Base-by-base conservation (phyloP, 2,329 filamentous ascomycete species). In the Fonsecaea nubica region DNA sequence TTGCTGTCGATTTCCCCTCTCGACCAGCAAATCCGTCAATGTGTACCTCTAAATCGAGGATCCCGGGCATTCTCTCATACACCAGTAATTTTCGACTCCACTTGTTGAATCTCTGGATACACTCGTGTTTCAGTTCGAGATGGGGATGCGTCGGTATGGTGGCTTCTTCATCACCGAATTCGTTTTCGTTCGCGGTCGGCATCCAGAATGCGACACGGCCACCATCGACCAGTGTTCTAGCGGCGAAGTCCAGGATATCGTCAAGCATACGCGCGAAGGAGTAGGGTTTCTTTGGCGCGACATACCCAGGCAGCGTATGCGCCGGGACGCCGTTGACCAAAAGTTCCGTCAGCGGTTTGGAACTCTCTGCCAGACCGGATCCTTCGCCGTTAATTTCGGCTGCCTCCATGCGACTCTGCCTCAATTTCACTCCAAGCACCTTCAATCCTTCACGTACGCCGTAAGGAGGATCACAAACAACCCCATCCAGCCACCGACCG, bases 181-280 rank as follows among this genome's bases (percentile, higher is more conserved):
- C 86, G 67, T 91, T 89, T 67, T 91, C 89, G 75, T 92, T 93
- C 33, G 92, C 90, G 0, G 93, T 96, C 0, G 95, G 95, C 92
- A 98, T 96, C 95, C 95, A 99, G 82, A 99, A 96, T 7, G 91
- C 92, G 9, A 99, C 77, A 33, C 95, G 85, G 0, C 92, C 95
- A 69, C 87, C 80, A 60, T 92, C 89, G 7, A 97, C 91, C 0
- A 99, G 83, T 1, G 89, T 92, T 12, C 86, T 82, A 0, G 89
- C 86, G 4, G 92, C 89, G 75, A 99, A 98, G 21, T 89, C 85
- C 5, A 98, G 85, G 60, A 99, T 92, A 76, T 98, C 93, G 74
- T 93, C 89, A 21, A 97, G 85, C 87, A 99, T 93, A 5, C 92
- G 90, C 45, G 91, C 83, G 77, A 99, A 98, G 72, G 92, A 92